Evolutionary conservation across 768 basidiomycete genomes (phyloP).

Genomic region (Rhodotorula babjevae): DNA sequence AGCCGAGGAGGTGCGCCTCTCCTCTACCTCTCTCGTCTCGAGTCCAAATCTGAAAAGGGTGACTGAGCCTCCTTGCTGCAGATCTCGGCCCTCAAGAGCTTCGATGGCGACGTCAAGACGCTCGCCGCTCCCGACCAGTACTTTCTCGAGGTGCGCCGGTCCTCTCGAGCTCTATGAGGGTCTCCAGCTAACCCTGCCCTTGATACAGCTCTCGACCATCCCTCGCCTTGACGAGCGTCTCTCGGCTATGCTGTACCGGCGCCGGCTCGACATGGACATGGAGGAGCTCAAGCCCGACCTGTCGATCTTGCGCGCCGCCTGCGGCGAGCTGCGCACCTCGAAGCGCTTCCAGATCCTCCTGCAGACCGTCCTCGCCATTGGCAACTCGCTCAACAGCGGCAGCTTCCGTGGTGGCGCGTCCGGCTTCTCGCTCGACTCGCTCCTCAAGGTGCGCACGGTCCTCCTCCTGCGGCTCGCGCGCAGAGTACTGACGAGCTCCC

Average conservation of each 20-base stretch:
- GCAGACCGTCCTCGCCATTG: conserved; percentile 68
- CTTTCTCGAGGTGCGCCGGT: conserved; percentile 60
- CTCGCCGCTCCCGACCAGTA: conserved; percentile 80
- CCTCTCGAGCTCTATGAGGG: background rate
- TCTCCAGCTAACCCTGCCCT: background rate
- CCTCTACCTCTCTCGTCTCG: background rate
- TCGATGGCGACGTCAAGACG: conserved; percentile 61
- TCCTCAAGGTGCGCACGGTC: conserved; percentile 61
- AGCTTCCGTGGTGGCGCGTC: conserved; percentile 76
- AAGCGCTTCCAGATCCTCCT: conserved; percentile 64
- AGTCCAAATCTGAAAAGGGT: too few species aligned
- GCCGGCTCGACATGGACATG: conserved; percentile 73
- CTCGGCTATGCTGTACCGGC: conserved; percentile 76
- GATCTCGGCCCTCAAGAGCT: conserved; percentile 63
- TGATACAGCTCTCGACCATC: conserved; percentile 61
- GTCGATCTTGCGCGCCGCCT: conserved; percentile 65
- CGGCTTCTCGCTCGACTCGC: conserved; percentile 76
- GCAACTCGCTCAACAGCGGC: conserved; percentile 75
- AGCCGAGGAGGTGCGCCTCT: conserved; percentile 62
- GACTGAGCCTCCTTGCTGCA: conserved; percentile 42
- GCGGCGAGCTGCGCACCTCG: conserved; percentile 63
- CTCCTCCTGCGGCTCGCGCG: background rate
- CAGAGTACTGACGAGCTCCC: background rate
- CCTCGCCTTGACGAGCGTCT: conserved; percentile 69
- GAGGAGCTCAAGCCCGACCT: conserved; percentile 80